Conservation (phyloP, 805 yeast species). For the Komagataella pastoris region DNA sequence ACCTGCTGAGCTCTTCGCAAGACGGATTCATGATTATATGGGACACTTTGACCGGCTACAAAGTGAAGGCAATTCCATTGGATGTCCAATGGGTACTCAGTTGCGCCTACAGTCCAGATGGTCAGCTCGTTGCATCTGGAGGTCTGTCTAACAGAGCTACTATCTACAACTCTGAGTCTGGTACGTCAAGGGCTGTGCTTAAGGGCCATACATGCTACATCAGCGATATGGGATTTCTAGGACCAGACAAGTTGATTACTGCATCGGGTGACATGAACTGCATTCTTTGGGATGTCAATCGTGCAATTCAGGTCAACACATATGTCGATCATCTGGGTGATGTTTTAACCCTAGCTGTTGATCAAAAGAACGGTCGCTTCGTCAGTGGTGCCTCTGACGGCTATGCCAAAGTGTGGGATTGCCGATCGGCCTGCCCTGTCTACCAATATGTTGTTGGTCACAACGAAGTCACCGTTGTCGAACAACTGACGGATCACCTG, state of each 20-base stretch:
- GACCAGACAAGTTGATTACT: conserved; percentile 43
- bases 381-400: conserved; percentile 67
- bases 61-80: conserved; percentile 54
- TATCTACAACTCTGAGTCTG: conserved; percentile 32
- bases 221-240: conserved; percentile 58
- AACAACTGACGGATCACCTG: conserved; percentile 54
- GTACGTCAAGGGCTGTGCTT: conserved; percentile 27
- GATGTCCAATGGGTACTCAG: conserved; percentile 72
- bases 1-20: conserved; percentile 62
- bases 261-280: conserved; percentile 78
- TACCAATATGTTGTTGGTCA: conserved; percentile 36
- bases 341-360: conserved; percentile 34
- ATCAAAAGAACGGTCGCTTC: conserved; percentile 12
- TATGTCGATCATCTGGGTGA: conserved; percentile 64
- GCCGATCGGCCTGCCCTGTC: conserved; percentile 25
- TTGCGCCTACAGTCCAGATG: conserved; percentile 61
- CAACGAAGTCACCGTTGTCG: conserved; percentile 47
- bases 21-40: conserved; percentile 79
- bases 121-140: conserved; percentile 59
- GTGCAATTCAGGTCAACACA: conserved; percentile 37
- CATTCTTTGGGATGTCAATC: conserved; percentile 65
- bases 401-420: conserved; percentile 53
- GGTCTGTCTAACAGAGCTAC: conserved; percentile 77
- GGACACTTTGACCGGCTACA: conserved; percentile 66
- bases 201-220: conserved; percentile 80